Conservation (phyloP, 2,329 filamentous ascomycete genomes). For the Polychaeton citri region DNA sequence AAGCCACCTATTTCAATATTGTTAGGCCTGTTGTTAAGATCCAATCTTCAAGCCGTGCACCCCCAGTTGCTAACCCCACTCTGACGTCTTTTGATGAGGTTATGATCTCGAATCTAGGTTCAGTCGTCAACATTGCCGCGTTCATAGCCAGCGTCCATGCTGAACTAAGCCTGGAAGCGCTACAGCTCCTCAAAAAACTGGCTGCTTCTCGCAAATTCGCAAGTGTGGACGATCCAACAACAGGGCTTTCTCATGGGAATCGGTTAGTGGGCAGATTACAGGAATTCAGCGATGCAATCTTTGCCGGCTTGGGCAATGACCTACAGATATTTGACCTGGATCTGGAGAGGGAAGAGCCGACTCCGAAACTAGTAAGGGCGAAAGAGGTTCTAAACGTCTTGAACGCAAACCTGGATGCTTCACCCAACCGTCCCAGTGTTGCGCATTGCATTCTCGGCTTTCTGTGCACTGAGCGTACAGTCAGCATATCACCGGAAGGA, state of each 20-base stretch:
- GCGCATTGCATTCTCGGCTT: slow-evolving; percentile 88
- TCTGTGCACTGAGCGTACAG: slow-evolving; percentile 53
- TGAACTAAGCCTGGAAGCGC: slow-evolving; percentile 63
- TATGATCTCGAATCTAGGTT: slow-evolving; percentile 62
- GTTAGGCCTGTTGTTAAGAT: slow-evolving; percentile 65
- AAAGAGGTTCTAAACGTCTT: slow-evolving; percentile 71
- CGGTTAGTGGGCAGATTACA: slow-evolving; percentile 17
- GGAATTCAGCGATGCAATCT: slow-evolving; percentile 43
- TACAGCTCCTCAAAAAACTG: slow-evolving; percentile 74
- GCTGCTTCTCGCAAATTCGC: slow-evolving; percentile 72
- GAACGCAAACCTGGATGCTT: slow-evolving; percentile 62
- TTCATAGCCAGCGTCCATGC: slow-evolving; percentile 79
- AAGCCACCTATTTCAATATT: slow-evolving; percentile 82
- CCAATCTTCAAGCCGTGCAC: slow-evolving; percentile 45
- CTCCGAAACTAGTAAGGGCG: slow-evolving; percentile 69
- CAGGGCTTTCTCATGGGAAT: slow-evolving; percentile 28
- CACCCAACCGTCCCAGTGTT: slow-evolving; percentile 66
- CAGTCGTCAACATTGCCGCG: slow-evolving; percentile 71
- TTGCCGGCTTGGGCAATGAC: slow-evolving; percentile 72
- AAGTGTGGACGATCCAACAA: slow-evolving; percentile 50
- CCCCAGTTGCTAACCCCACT: slow-evolving; percentile 57
- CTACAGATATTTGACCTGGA: slow-evolving; percentile 76
- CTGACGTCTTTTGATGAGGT: slow-evolving; percentile 89
- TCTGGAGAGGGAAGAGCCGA: slow-evolving; percentile 52
- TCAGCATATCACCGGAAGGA: slow-evolving; percentile 55